Evolutionary conservation across 345 rosid genomes (phyloP).

Genomic region (Iberis pinnata): DNA sequence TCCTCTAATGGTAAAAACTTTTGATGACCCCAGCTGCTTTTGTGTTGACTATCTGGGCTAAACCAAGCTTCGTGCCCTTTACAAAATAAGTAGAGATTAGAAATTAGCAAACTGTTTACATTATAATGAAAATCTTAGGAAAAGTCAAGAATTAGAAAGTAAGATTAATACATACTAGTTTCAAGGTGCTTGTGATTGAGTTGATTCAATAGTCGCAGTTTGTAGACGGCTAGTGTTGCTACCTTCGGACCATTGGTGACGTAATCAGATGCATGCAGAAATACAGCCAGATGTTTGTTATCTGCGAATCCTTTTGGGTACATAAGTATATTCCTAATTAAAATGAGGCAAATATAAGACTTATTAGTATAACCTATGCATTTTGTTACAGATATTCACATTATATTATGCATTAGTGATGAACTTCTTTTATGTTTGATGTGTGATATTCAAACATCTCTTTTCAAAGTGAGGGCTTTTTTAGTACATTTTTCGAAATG

Average conservation of each 20-base stretch:
- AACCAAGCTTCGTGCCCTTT: accelerated
- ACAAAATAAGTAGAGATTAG: neutral
- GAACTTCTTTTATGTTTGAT: too few relatives aligned
- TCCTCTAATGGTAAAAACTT: neutral
- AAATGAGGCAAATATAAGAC: too few relatives aligned
- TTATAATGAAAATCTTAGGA: neutral
- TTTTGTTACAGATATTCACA: too few relatives aligned
- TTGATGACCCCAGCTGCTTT: neutral
- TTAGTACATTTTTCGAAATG: too few relatives aligned
- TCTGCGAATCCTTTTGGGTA: too few relatives aligned
- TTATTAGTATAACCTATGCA: too few relatives aligned
- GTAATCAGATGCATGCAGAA: neutral
- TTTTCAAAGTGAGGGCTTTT: too few relatives aligned
- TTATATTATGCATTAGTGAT: too few relatives aligned
- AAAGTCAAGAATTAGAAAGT: too few relatives aligned
- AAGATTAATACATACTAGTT: neutral
- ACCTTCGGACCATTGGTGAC: neutral
- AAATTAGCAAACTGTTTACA: slow-evolving; percentile 6
- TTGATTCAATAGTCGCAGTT: slow-evolving; percentile 16
- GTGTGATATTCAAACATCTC: too few relatives aligned
- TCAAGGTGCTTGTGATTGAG: slow-evolving; percentile 9
- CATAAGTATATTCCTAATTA: too few relatives aligned
- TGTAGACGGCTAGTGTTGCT: slow-evolving; percentile 8
- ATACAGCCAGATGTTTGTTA: slow-evolving; percentile 4
- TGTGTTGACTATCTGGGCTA: neutral